Evolutionary conservation across 2,329 filamentous ascomycete species (phyloP), one percentile per base, ranked within the genome.

Genomic region (Ceratocystis eucalypticola): DNA sequence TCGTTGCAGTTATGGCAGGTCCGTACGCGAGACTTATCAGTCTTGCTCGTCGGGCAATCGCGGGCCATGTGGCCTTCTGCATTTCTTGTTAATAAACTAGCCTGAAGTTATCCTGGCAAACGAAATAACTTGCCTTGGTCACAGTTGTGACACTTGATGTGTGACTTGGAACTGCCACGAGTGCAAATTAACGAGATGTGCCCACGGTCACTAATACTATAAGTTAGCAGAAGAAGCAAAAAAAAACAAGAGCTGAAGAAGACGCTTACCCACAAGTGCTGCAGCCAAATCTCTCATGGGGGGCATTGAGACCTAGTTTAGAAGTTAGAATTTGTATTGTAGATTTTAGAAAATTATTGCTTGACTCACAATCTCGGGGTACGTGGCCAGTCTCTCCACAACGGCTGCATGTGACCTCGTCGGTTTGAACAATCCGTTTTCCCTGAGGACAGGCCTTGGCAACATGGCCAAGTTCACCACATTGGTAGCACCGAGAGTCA

Each of bases 1-100:
- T 80, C 78, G 3, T 80, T 76, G 70, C 88, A 90, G 75, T 89
- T 87, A 76, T 78, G 81, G 73, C 88, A 91, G 61, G 77, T 78
- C 62, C 88, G 80, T 22, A 76, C 75, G 46, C 78, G 71, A 15
- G 74, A 4, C 3, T 7, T 37, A 30, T 37, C n/a, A 3, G 17
- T 25, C 10, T 53, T 25, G 3, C 22, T n/a, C 25, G 22, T 53
- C 10, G 22, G 48, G 25, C 48, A 53, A 28, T 53, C 22, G 15
- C 48, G 48, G 10, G 48, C 48, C 8, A 53, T 53, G 48, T 53
- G 48, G 7, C 48, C 48, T 53, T 50, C 48, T 50, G 48, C 12
- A 50, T 20, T 10, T 4, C 1, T 50, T 22, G 48, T 50, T 50
- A 50, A 22, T 22, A 22, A 10, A 4, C 17, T 50, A 22, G 48